Conservation (phyloP, 768 basidiomycete genomes). For the Dioszegia crocea region DNA sequence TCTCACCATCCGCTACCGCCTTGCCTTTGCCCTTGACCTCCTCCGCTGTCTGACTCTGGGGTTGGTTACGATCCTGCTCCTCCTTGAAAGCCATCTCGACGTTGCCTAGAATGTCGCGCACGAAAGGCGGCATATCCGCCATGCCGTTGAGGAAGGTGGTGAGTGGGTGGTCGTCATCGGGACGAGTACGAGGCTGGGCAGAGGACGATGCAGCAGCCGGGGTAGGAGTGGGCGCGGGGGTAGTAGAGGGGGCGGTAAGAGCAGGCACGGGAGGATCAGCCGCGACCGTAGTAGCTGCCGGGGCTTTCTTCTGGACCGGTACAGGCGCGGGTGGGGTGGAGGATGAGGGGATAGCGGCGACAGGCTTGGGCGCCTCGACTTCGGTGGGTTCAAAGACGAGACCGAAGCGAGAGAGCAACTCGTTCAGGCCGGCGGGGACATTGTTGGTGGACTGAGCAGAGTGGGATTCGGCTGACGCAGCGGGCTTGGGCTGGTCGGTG, state of each 20-base stretch:
- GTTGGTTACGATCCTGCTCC: slow-evolving; percentile 6
- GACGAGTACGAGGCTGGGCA: not conserved
- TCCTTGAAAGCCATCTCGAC: slow-evolving; percentile 35
- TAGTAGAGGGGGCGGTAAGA: not conserved
- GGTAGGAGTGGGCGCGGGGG: slow-evolving; percentile 9
- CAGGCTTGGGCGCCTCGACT: not conserved
- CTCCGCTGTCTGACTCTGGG: not conserved
- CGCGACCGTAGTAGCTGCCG: not conserved
- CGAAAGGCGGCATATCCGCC: slow-evolving; percentile 37
- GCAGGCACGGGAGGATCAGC: slow-evolving; percentile 9
- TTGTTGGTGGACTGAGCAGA: too few species aligned
- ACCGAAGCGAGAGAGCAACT: slow-evolving; percentile 38
- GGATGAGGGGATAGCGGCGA: not conserved
- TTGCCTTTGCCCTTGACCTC: slow-evolving; percentile 33
- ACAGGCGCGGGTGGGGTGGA: not conserved
- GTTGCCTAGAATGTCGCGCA: slow-evolving; percentile 38
- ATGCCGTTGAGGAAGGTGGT: slow-evolving; percentile 24
- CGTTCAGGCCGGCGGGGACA: slow-evolving; percentile 36
- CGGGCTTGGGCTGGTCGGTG: slow-evolving; percentile 1
- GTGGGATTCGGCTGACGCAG: slow-evolving; percentile 3
- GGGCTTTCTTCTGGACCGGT: not conserved
- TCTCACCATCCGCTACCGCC: slow-evolving; percentile 36
- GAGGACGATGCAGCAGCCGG: slow-evolving; percentile 1
- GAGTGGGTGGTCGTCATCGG: slow-evolving; percentile 23
- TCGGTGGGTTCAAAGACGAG: slow-evolving; percentile 33